These are phyloP conservation scores for Citrus inodora DNA, from an alignment of 345 rosid species.

Conservation along the genomic window DNA sequence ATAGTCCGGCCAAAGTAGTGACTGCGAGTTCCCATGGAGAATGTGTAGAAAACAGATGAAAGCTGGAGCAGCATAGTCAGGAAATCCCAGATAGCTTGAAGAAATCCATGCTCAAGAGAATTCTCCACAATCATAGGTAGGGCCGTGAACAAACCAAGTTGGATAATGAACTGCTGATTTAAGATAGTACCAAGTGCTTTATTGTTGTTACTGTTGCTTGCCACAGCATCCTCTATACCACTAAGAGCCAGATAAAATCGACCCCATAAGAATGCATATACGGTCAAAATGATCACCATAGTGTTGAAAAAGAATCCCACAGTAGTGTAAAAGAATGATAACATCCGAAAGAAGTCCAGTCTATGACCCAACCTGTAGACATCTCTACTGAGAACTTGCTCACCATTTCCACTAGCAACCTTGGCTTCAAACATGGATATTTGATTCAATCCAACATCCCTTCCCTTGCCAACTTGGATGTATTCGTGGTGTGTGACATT, in stretches of 20 bases:
- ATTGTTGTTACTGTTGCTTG: constrained; percentile 50
- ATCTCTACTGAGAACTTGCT: constrained; percentile 96
- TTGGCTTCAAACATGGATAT: constrained; percentile 98
- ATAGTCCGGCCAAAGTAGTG: constrained; percentile 96
- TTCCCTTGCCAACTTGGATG: constrained; percentile 96
- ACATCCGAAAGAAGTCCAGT: constrained; percentile 94
- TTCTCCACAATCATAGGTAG: constrained; percentile 98
- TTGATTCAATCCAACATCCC: constrained; percentile 98
- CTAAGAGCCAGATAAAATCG: constrained; percentile 90
- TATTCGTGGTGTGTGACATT: constrained; percentile 97
- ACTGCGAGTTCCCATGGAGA: constrained; percentile 94
- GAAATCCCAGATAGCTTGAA: constrained; percentile 93
- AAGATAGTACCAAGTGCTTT: constrained; percentile 77
- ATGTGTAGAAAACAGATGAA: constrained; percentile 91
- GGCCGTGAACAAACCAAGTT: constrained; percentile 91
- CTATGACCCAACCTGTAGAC: constrained; percentile 96
- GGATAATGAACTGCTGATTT: constrained; percentile 92
- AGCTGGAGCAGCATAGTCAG: constrained; percentile 94
- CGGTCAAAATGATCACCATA: constrained; percentile 86
- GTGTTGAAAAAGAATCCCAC: constrained; percentile 96
- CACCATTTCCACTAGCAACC: constrained; percentile 99
- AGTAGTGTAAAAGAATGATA: constrained; percentile 91
- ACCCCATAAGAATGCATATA: constrained; percentile 92
- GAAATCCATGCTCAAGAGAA: constrained; percentile 91
- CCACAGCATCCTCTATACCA: constrained; percentile 76